Evolutionary conservation across 2,329 filamentous ascomycete genomes (phyloP).

Genomic region (Acrodontium crateriforme): DNA sequence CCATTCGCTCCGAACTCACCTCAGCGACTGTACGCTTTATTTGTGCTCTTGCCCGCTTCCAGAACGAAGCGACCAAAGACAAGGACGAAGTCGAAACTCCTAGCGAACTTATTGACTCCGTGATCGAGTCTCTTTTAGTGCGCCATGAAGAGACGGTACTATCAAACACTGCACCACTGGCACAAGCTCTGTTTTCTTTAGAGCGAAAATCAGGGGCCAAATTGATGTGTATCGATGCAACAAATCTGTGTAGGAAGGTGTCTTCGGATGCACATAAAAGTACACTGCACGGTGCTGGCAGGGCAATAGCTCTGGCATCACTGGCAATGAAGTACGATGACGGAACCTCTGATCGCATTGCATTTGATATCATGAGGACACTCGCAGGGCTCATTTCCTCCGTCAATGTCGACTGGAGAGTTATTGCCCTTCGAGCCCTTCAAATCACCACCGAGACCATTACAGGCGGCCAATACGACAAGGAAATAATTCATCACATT

Average conservation of each 20-base stretch:
- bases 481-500: conserved; percentile 9
- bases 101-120: conserved; percentile 8
- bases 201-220: conserved; percentile 4
- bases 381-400: conserved; percentile 18
- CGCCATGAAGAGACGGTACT: conserved; percentile 17
- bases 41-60: conserved; percentile 11
- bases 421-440: conserved; percentile 27
- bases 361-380: conserved; percentile 16
- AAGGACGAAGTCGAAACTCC: neutral
- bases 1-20: conserved; percentile 18
- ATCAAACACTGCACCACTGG: conserved; percentile 11
- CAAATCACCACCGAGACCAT: conserved; percentile 12
- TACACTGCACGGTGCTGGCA: conserved; percentile 26
- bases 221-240: conserved; percentile 11
- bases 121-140: conserved; percentile 14
- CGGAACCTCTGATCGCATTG: conserved; percentile 6
- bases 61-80: conserved; percentile 1
- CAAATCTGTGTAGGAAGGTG: conserved; percentile 10
- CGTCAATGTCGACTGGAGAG: conserved; percentile 31
- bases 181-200: conserved; percentile 6
- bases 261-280: conserved; percentile 24
- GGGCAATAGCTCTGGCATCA: conserved; percentile 32
- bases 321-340: conserved; percentile 8
- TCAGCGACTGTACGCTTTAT: conserved; percentile 11
- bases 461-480: conserved; percentile 2